phyloP scores from a whole-genome alignment of 2,329 filamentous ascomycete genomes.

The Cladosporium sp. region DNA sequence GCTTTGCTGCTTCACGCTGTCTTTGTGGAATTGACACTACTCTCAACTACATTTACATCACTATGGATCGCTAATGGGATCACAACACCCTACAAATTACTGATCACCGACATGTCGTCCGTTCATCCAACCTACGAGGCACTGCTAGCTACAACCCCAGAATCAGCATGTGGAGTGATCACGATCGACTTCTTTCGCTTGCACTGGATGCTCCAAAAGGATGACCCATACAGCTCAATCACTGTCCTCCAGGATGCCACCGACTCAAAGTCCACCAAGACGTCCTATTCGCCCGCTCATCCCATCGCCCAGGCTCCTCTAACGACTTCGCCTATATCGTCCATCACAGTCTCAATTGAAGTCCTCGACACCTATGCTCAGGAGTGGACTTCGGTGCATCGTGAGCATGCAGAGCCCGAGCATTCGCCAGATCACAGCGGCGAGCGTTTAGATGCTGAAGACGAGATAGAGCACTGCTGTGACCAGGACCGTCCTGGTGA shows the following conservation, averaged over 20 bases:
- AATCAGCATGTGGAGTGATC: neutral
- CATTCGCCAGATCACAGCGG: neutral
- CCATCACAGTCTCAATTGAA: neutral
- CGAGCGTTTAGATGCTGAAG: neutral
- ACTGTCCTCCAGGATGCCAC: neutral
- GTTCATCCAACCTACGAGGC: neutral
- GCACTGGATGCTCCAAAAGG: neutral
- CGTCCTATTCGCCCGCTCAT: neutral
- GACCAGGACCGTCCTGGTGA: neutral
- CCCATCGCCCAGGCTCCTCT: neutral
- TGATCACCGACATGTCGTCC: neutral
- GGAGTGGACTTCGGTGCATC: neutral
- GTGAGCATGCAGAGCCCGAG: neutral
- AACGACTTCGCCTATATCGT: neutral
- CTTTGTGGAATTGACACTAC: no score
- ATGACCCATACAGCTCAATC: neutral
- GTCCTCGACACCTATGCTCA: neutral
- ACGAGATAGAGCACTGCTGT: neutral
- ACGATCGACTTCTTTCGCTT: neutral
- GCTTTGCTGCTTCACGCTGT: no score
- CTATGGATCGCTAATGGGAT: no score
- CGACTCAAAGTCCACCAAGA: neutral
- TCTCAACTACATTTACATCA: no score
- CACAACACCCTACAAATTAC: no score
- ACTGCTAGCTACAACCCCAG: neutral